phyloP scores from a whole-genome alignment of 768 basidiomycete genomes.

The Guyanaporus albipodus region DNA sequence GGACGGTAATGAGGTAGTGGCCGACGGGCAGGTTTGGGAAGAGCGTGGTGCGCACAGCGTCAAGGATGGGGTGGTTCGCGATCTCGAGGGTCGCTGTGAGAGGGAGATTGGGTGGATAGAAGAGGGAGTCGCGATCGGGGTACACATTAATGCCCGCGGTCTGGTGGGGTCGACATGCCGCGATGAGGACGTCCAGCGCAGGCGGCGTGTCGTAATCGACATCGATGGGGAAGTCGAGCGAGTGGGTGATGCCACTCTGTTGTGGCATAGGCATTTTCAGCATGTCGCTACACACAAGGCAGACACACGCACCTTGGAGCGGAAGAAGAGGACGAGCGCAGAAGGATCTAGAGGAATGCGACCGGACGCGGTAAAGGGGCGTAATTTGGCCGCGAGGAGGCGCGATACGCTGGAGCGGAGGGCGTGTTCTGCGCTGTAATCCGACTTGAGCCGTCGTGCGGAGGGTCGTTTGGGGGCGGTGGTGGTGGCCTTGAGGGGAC shows the following conservation, averaged over 20 bases:
- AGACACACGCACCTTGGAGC: conserved; percentile 55
- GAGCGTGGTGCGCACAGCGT: conserved; percentile 65
- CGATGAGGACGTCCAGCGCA: conserved; percentile 73
- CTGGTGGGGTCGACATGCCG: conserved; percentile 65
- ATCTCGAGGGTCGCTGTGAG: conserved; percentile 75
- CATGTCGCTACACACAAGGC: background rate
- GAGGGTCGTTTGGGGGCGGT: conserved; percentile 30
- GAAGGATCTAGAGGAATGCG: conserved; percentile 68
- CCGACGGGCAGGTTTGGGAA: conserved; percentile 68
- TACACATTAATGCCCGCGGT: conserved; percentile 49
- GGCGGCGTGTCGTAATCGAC: conserved; percentile 71
- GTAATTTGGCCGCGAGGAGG: conserved; percentile 55
- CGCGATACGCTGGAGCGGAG: conserved; percentile 53
- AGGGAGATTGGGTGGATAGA: conserved; percentile 69
- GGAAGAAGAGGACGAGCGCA: conserved; percentile 70
- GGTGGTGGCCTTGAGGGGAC: conserved; percentile 36
- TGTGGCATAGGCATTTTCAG: background rate
- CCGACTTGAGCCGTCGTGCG: conserved; percentile 34
- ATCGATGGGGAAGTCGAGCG: conserved; percentile 79
- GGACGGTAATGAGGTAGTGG: conserved; percentile 62
- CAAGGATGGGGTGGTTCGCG: conserved; percentile 77
- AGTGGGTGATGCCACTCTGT: conserved; percentile 75
- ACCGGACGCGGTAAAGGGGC: conserved; percentile 62
- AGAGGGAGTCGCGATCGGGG: conserved; percentile 60
- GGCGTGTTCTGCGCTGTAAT: conserved; percentile 49